Evolutionary conservation across 768 basidiomycete genomes (phyloP).

Genomic region (Leccinum arenicola): DNA sequence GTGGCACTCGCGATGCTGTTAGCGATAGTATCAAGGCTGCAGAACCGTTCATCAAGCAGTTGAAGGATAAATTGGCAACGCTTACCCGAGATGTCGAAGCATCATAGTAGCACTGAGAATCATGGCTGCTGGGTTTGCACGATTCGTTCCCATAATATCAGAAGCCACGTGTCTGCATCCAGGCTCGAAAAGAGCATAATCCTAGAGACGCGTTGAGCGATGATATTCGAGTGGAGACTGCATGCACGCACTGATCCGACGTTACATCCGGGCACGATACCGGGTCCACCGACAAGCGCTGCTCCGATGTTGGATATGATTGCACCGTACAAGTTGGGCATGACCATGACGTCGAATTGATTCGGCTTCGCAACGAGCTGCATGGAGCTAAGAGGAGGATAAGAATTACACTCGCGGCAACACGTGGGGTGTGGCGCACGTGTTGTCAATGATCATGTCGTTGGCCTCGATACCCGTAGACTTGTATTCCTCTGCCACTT

Average conservation of each 20-base stretch:
- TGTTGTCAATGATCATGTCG: slow-evolving; percentile 99
- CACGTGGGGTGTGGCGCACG: slow-evolving; percentile 45
- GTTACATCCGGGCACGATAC: slow-evolving; percentile 97
- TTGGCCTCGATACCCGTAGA: slow-evolving; percentile 88
- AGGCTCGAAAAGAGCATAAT: slow-evolving; percentile 98
- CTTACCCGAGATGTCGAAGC: slow-evolving; percentile 92
- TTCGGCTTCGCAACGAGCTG: slow-evolving; percentile 94
- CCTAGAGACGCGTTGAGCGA: slow-evolving; percentile 40
- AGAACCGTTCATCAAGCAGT: slow-evolving; percentile 3
- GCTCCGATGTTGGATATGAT: slow-evolving; percentile 99
- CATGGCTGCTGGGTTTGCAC: slow-evolving; percentile 97
- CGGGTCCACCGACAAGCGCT: slow-evolving; percentile 96
- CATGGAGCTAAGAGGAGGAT: slow-evolving; percentile 71
- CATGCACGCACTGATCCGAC: slow-evolving; percentile 73
- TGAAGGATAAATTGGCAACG: slow-evolving; percentile 16
- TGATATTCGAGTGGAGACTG: neutral
- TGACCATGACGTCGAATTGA: slow-evolving; percentile 99
- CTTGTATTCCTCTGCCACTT: slow-evolving; percentile 95
- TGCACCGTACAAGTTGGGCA: slow-evolving; percentile 96
- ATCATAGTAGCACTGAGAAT: slow-evolving; percentile 97
- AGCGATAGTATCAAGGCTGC: slow-evolving; percentile 85
- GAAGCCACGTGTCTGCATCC: slow-evolving; percentile 95
- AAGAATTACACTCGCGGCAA: neutral
- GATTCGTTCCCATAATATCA: slow-evolving; percentile 95
- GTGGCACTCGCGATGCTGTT: slow-evolving; percentile 91